These are phyloP conservation scores for Fusarium newnesense DNA, from an alignment of 2,329 filamentous ascomycete genomes.

Conservation along the genomic window DNA sequence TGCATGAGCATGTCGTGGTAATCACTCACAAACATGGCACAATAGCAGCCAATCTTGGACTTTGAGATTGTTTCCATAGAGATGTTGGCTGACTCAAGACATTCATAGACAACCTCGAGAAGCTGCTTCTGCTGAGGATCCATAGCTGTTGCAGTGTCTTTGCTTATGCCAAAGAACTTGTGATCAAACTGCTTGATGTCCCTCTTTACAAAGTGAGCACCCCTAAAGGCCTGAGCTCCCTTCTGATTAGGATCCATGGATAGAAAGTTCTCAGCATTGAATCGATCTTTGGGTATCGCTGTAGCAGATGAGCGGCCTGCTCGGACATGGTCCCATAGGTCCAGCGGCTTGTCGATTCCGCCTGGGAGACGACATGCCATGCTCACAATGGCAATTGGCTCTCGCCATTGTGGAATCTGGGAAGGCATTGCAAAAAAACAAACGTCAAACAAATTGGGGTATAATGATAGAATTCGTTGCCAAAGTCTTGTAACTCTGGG, in stretches of 20 bases:
- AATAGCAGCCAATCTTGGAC: constrained; percentile 42
- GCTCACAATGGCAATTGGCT: constrained; percentile 40
- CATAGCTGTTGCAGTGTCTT: constrained; percentile 41
- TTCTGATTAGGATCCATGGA: constrained; percentile 40
- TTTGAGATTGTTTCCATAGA: constrained; percentile 38
- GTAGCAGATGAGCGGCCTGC: constrained; percentile 36
- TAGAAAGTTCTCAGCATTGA: constrained; percentile 41
- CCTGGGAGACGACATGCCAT: constrained; percentile 42
- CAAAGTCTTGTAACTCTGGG: neutral
- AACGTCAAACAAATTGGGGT: constrained; percentile 1
- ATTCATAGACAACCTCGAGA: constrained; percentile 41
- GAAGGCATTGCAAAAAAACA: constrained; percentile 29
- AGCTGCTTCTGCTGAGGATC: constrained; percentile 41
- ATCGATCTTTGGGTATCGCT: constrained; percentile 38
- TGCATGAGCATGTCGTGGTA: constrained; percentile 42
- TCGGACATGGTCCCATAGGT: constrained; percentile 40
- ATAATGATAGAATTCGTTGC: neutral
- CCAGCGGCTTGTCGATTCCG: constrained; percentile 38
- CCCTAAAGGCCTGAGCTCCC: constrained; percentile 37
- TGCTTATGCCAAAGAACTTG: constrained; percentile 42
- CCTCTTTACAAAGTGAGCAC: constrained; percentile 39
- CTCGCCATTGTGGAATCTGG: constrained; percentile 37
- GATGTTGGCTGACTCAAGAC: constrained; percentile 39
- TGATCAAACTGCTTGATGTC: constrained; percentile 42
- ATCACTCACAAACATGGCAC: constrained; percentile 40